phyloP scores from a whole-genome alignment of 2,329 filamentous ascomycete genomes.

The Lecanicillium sp. region DNA sequence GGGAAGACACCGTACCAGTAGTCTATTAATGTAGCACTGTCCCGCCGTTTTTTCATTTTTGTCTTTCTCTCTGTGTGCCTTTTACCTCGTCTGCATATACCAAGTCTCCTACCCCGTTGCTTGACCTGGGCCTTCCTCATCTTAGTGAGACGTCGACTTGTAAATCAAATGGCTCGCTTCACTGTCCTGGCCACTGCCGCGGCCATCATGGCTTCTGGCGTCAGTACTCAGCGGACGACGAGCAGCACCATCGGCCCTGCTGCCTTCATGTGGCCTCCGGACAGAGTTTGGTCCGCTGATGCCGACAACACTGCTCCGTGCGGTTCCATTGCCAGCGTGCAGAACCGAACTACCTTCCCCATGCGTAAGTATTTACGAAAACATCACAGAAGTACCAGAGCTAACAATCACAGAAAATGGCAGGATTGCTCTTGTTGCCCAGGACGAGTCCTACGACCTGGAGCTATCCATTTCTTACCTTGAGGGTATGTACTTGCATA shows the following conservation, averaged over 20 bases:
- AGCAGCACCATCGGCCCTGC: conserved; percentile 44
- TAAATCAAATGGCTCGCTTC: conserved; percentile 17
- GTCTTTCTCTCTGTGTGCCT: too few species aligned
- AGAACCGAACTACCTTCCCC: conserved; percentile 51
- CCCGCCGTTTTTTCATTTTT: too few species aligned
- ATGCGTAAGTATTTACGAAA: conserved; percentile 32
- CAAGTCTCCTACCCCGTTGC: too few species aligned
- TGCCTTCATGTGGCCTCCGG: conserved; percentile 55
- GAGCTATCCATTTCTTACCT: conserved; percentile 48
- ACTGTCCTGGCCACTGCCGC: conserved; percentile 15
- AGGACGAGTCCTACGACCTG: conserved; percentile 51
- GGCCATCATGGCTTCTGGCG: conserved; percentile 9
- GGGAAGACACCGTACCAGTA: too few species aligned
- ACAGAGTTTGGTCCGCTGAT: conserved; percentile 48
- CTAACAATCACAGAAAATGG: conserved; percentile 48
- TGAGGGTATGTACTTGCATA: conserved; percentile 40
- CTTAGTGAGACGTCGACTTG: neutral
- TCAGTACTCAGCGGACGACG: conserved; percentile 10
- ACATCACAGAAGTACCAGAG: neutral
- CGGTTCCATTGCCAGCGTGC: conserved; percentile 41
- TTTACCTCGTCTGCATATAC: too few species aligned
- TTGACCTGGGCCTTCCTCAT: too few species aligned
- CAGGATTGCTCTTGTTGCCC: conserved; percentile 48
- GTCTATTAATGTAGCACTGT: too few species aligned
- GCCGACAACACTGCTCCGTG: conserved; percentile 53